These are phyloP conservation scores for Candida takata DNA, from an alignment of 805 yeast species.

Conservation along the genomic window DNA sequence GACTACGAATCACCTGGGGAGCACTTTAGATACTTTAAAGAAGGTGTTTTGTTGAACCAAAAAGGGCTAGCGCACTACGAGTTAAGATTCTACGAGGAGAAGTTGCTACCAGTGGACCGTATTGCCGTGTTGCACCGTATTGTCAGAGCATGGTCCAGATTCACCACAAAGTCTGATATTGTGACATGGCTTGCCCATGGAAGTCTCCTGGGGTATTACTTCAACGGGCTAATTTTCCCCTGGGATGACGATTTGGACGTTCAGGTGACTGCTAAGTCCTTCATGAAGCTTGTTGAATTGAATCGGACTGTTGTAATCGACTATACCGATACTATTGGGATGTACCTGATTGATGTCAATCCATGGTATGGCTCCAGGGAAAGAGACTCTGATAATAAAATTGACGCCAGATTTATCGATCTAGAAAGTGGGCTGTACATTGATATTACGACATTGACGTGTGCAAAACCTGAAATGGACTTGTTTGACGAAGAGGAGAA, in stretches of 20 bases:
- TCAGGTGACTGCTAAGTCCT: conserved; percentile 41
- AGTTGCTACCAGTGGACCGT: conserved; percentile 15
- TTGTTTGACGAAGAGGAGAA: conserved; percentile 5
- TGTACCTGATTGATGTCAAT: conserved; percentile 40
- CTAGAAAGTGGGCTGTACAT: conserved; percentile 63
- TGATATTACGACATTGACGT: conserved; percentile 53
- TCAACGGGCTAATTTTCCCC: conserved; percentile 51
- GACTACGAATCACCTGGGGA: conserved; percentile 4
- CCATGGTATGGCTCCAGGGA: conserved; percentile 45
- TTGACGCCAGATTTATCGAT: conserved; percentile 70
- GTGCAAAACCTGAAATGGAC: conserved; percentile 8
- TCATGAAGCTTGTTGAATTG: conserved; percentile 34
- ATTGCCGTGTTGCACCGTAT: conserved; percentile 20
- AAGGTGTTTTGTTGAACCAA: conserved; percentile 15
- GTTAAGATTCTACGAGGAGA: conserved; percentile 15
- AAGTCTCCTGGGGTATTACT: conserved; percentile 46
- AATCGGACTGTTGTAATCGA: conserved; percentile 42
- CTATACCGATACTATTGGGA: conserved; percentile 39
- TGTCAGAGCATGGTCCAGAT: conserved; percentile 20
- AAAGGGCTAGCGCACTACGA: conserved; percentile 23
- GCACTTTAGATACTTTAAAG: conserved; percentile 20
- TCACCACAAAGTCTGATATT: conserved; percentile 8
- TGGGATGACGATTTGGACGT: conserved; percentile 60
- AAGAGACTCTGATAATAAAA: conserved; percentile 52
- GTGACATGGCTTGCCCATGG: conserved; percentile 56